Conservation (phyloP, 2,329 filamentous ascomycete species). For the Fonsecaea monophora region DNA sequence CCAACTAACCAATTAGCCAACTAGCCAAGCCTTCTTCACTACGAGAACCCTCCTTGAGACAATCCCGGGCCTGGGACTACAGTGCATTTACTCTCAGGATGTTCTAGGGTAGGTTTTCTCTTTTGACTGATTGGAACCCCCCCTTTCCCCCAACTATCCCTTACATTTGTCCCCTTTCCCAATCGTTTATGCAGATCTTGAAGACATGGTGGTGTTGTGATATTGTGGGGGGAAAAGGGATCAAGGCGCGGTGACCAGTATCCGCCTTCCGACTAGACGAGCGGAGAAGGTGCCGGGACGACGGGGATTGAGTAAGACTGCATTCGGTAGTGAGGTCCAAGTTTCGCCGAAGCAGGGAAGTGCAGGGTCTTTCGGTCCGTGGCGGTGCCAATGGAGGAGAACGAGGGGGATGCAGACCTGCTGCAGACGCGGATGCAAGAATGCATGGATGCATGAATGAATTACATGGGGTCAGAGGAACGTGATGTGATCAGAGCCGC, state of each 20-base stretch:
- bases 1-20: too few relatives aligned
- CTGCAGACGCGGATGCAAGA: not conserved
- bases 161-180: too few relatives aligned
- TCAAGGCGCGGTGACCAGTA: not conserved
- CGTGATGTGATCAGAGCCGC: not conserved
- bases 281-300: not conserved
- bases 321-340: not conserved
- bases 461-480: not conserved
- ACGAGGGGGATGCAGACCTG: not conserved
- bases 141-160: too few relatives aligned
- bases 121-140: too few relatives aligned
- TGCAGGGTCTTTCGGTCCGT: not conserved
- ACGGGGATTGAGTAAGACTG: not conserved
- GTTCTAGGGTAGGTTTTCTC: too few relatives aligned
- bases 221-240: not conserved
- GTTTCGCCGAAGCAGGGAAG: not conserved
- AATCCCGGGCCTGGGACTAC: too few relatives aligned
- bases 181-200: not conserved
- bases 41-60: too few relatives aligned
- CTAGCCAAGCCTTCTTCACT: too few relatives aligned
- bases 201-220: not conserved
- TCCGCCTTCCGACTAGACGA: too few relatives aligned
- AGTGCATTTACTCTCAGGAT: too few relatives aligned
- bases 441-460: not conserved
- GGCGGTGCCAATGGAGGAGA: not conserved